Evolutionary conservation across 2,329 filamentous ascomycete species (phyloP), one percentile per base, ranked within the genome.

Genomic region (Diaporthe sp.): DNA sequence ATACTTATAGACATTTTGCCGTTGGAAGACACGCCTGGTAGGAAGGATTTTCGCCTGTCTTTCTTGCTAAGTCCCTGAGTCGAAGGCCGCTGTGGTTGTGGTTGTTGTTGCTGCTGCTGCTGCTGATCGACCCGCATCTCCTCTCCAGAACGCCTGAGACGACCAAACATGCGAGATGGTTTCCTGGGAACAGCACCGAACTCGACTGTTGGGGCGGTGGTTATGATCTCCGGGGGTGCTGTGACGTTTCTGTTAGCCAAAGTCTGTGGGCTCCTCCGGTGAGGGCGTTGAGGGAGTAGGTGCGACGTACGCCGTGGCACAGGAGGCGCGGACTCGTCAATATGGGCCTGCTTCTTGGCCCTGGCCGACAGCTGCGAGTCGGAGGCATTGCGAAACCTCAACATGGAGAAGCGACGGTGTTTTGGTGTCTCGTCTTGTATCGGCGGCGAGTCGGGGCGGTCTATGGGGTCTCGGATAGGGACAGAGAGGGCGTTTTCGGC

Each of bases 341-440:
- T 86, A 77, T 86, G 84, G 61, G 82, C 83, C 74, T 95, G 92
- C 80, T 93, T 90, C 82, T 93, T 95, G 71, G 93, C 93, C 82
- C 92, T 91, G 42, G 92, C 87, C 15, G 95, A 95, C 77, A 98
- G 86, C 83, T 98, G 95, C 69, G 95, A 94, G 85, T 98, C 96
- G 12, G 96, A 98, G 77, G 95, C 96, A 89, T 98, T 96, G 81
- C 95, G 94, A 83, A 97, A 95, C 81, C 93, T 93, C 85, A 98
- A 87, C 84, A 98, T 87, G 74, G 90, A 92, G 82, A 93, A 93
- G 77, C 91, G 89, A 76, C 88, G 89, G 79, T 91, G 88, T 79
- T 89, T 92, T 46, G 85, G 85, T 44, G 85, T 87, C 80, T 91
- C 88, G 68, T 90, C 89, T 79, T 91, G 88, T 73, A 88, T 82